phyloP scores from a whole-genome alignment of 352 stramenopile genomes.

The Poterioochromonas sp. region DNA sequence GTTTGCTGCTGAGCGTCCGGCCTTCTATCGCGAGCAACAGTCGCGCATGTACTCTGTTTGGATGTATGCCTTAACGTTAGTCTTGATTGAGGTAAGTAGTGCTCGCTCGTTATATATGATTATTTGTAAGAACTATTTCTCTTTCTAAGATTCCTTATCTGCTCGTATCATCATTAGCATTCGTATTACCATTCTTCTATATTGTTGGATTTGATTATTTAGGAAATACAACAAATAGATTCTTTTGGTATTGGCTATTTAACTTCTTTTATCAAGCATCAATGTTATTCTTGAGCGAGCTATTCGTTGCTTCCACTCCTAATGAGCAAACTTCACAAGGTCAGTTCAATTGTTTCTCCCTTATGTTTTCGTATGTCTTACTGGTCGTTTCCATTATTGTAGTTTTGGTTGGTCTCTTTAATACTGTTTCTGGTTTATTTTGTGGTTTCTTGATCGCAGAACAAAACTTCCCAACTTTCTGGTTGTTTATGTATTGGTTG shows the following conservation, averaged over 20 bases:
- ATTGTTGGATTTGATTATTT: conserved; percentile 31
- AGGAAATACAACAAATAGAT: not conserved
- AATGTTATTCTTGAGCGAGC: conserved; percentile 47
- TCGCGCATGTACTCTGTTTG: conserved; percentile 73
- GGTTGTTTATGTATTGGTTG: conserved; percentile 53
- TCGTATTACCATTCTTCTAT: conserved; percentile 27
- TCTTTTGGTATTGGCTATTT: conserved; percentile 37
- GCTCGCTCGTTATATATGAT: too few species aligned
- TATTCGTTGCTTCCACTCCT: not conserved
- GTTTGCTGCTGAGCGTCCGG: conserved; percentile 63
- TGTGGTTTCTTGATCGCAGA: conserved; percentile 41
- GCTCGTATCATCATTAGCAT: not conserved
- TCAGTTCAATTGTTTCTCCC: conserved; percentile 30
- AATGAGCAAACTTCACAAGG: not conserved
- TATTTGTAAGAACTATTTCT: too few species aligned
- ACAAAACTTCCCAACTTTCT: conserved; percentile 44
- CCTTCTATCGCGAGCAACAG: conserved; percentile 79
- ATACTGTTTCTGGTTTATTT: conserved; percentile 42
- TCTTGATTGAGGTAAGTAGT: conserved; percentile 59
- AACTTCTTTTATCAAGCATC: conserved; percentile 48
- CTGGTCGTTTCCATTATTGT: conserved; percentile 54
- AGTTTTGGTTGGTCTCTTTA: conserved; percentile 56
- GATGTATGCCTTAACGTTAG: conserved; percentile 63
- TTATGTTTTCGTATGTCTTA: conserved; percentile 45
- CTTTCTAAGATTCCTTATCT: conserved; percentile 51